phyloP scores from a whole-genome alignment of 2,329 filamentous ascomycete species.

The Exophiala phaeomuriformis region DNA sequence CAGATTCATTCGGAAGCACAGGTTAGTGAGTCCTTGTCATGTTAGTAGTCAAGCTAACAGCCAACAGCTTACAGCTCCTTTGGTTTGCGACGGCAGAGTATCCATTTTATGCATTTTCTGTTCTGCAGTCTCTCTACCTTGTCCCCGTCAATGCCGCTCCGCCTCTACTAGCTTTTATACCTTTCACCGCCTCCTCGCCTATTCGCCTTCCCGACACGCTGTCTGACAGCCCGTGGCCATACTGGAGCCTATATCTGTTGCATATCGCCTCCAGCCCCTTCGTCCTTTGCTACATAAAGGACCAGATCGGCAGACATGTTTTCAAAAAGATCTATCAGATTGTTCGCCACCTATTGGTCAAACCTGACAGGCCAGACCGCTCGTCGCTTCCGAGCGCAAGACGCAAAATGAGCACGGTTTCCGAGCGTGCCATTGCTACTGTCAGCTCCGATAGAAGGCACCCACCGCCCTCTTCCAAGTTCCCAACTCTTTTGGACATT shows the following conservation, averaged over 20 bases:
- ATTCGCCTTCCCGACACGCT: conserved; percentile 32
- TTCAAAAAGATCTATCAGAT: conserved; percentile 15
- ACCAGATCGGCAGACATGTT: conserved; percentile 10
- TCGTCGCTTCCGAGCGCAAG: conserved; percentile 16
- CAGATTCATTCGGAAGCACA: conserved; percentile 27
- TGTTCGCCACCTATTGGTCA: conserved; percentile 14
- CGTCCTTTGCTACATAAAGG: conserved; percentile 14
- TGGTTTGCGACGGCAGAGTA: conserved; percentile 34
- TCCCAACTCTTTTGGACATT: conserved; percentile 1
- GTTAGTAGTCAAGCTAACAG: conserved; percentile 20
- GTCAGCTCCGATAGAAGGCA: conserved; percentile 1
- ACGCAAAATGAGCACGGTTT: conserved; percentile 2
- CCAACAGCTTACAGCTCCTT: conserved; percentile 31
- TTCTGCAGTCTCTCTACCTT: conserved; percentile 39
- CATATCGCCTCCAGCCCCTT: conserved; percentile 34
- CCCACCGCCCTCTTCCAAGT: not conserved
- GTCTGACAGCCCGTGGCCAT: conserved; percentile 27
- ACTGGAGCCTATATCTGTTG: conserved; percentile 28
- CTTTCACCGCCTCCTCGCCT: conserved; percentile 33
- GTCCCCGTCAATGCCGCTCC: conserved; percentile 33
- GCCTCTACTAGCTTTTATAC: conserved; percentile 31
- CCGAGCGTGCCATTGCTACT: conserved; percentile 5
- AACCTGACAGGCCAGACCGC: conserved; percentile 20
- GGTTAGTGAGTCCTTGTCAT: conserved; percentile 4
- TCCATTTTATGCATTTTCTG: conserved; percentile 38